These are phyloP conservation scores for Lithohypha guttulata DNA, from an alignment of 2,329 filamentous ascomycete species.

Conservation along the genomic window DNA sequence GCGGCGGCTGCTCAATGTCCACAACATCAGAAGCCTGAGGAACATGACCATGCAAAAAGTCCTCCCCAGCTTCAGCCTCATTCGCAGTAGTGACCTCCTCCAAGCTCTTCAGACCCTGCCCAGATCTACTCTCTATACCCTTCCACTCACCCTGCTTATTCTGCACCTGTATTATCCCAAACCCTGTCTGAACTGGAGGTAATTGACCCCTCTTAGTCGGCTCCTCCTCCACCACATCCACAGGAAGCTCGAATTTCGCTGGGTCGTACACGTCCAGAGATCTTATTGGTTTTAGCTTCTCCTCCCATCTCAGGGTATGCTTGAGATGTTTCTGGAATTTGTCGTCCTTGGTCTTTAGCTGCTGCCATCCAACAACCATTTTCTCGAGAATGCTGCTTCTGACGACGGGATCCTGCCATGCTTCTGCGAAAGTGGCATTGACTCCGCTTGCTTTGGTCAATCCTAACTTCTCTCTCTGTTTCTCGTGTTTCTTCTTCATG, in stretches of 20 bases:
- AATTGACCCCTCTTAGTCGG: neutral
- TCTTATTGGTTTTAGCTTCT: neutral
- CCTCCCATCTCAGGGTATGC: constrained; percentile 8
- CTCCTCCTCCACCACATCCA: constrained; percentile 5
- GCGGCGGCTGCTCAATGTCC: too few species aligned
- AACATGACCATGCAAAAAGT: too few species aligned
- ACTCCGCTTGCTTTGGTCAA: constrained; percentile 41
- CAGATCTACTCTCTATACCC: too few species aligned
- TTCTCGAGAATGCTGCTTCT: constrained; percentile 31
- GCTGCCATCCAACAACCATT: constrained; percentile 23
- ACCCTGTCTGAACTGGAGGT: too few species aligned
- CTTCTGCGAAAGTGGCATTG: constrained; percentile 28
- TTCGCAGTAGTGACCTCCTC: too few species aligned
- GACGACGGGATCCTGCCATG: constrained; percentile 34
- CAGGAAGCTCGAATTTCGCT: neutral
- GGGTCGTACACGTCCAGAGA: constrained; percentile 1
- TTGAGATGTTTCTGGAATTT: constrained; percentile 22
- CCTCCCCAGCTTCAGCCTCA: too few species aligned
- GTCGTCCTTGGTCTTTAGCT: constrained; percentile 20
- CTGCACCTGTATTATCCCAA: too few species aligned
- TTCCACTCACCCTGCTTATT: too few species aligned
- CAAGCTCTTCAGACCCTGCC: too few species aligned
- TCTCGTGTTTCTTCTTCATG: constrained; percentile 55
- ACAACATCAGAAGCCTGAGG: too few species aligned
- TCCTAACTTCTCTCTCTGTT: constrained; percentile 55